Base-by-base conservation (phyloP, 2,329 filamentous ascomycete species). In the Ceratocystis smalleyi region DNA sequence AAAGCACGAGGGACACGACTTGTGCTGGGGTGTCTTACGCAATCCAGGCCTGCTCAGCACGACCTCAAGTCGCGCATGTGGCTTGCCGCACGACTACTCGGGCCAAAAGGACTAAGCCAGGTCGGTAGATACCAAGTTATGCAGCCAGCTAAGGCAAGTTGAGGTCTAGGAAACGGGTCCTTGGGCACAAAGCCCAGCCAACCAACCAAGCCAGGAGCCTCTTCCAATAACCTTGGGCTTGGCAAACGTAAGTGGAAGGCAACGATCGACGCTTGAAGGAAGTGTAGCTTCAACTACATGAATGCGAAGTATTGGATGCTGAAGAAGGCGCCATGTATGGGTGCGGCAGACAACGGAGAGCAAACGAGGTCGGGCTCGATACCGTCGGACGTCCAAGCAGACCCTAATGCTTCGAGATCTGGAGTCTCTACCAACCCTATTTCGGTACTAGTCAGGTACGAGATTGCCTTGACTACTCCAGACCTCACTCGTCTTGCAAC, bases 231-330 rank as follows among this genome's bases (percentile, higher is more conserved):
- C 19, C 51, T 32, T 7, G 7, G 51, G 22, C 51, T 32, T 55
- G 51, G 24, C 17, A 30, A n/a, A 12, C 24, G 10, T 55, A 3
- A 19, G 24, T 30, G n/a, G 30, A 30, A 57, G 54, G 27, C 54
- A 57, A 57, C 54, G 54, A 57, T 57, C 54, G 54, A 30, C 54
- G n/a, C 8, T n/a, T 57, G 27, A 57, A 19, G 54, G 54, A 57
- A 57, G 54, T 57, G 17, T 57, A 35, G 54, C 32, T 57, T 57
- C 54, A 57, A 27, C 54, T 57, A 35, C 54, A 24, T 57, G 54
- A 30, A 35, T 57, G 2, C 45, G 7, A 19, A 24, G 10, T 54
- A 24, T 12, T 57, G 12, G 10, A 57, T 57, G 49, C 19, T 30
- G 10, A 51, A 51, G 15, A 15, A 51, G 24, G 22, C 47, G 24